Base-by-base conservation (phyloP, 148 eudicot genomes). In the Suaeda aralocaspica region DNA sequence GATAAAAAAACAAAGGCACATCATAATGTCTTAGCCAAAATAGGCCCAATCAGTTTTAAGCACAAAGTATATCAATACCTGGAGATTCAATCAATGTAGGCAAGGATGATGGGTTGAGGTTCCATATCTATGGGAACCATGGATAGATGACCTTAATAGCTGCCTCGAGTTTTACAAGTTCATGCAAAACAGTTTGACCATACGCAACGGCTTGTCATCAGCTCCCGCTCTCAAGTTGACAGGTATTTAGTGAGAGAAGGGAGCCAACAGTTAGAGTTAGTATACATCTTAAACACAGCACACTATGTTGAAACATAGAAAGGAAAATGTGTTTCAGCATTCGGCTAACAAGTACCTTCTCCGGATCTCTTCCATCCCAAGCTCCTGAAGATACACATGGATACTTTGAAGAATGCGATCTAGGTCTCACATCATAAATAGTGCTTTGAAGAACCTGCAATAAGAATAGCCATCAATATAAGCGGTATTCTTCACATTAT, bases 331-430 rank as follows among this genome's bases (percentile, higher is more conserved):
- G 33, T 15, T 31, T 63, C 14, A 39, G 39, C 3, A 26, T 59
- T 29, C 24, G 55, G 36, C 50, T 51, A 60, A 46, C 56, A 44
- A 24, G 52, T 89, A 91, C 99, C 99, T 94, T 80, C 89, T 89
- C 80, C 99, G 83, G 46, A 94, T 94, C 76, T 94, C 99, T 76
- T 94, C 99, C 99, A 94, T 94, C 29, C 99, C 99, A 73, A 94
- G 81, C 53, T 87, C 97, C 85, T 94, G 97, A 64, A 94, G 81
- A 77, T 94, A 94, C 64, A 91, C 80, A 81, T 94, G 99, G 82
- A 94, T 86, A 74, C 99, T 89, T 76, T 94, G 96, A 64, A 94
- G 92, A 79, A 94, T 87, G 61, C 87, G 97, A 71, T 94, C 99
- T 66, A 94, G 93, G 71, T 94, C 99, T n/a, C 44, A 94, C 97